Evolutionary conservation across 371 early-diverging fungal species (phyloP).

Genomic region (Syncephalastrum sp.): DNA sequence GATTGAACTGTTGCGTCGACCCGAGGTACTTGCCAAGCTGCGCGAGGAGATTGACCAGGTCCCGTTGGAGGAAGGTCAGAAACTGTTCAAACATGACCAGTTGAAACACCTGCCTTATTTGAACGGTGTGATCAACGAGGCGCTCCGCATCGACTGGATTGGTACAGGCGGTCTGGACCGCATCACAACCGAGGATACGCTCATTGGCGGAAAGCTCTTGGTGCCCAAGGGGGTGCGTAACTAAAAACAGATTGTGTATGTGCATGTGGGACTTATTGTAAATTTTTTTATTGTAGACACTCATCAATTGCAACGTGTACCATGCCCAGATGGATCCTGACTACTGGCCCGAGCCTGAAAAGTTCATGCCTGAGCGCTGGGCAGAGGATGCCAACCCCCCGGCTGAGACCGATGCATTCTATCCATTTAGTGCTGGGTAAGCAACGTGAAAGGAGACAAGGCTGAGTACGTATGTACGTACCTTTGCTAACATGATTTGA

Average conservation of each 20-base stretch:
- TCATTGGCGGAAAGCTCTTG: conserved; percentile 15
- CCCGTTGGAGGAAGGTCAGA: conserved; percentile 4
- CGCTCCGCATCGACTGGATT: conserved; percentile 33
- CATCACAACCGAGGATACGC: conserved; percentile 14
- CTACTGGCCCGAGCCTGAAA: conserved; percentile 24
- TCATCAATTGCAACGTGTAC: conserved; percentile 12
- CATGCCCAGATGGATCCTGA: conserved; percentile 22
- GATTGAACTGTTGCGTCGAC: conserved; percentile 27
- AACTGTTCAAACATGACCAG: conserved; percentile 27
- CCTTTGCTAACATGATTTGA: background rate
- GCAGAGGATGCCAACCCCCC: conserved; percentile 8
- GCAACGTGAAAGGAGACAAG: conserved; percentile 1
- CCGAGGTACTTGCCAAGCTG: conserved; percentile 22
- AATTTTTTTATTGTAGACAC: conserved; percentile 3
- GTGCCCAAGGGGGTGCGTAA: conserved; percentile 17
- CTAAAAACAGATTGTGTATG: background rate
- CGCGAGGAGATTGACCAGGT: conserved; percentile 29
- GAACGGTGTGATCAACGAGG: conserved; percentile 38
- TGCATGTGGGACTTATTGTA: conserved; percentile 6
- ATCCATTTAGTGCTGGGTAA: conserved; percentile 44
- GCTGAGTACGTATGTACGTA: background rate
- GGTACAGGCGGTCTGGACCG: conserved; percentile 24
- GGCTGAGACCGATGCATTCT: conserved; percentile 30
- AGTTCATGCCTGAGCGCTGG: conserved; percentile 40
- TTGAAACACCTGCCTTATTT: conserved; percentile 34